Evolutionary conservation across 345 rosid species (phyloP), one percentile per base, ranked within the genome.

Genomic region (Rhodomyrtus tomentosa): DNA sequence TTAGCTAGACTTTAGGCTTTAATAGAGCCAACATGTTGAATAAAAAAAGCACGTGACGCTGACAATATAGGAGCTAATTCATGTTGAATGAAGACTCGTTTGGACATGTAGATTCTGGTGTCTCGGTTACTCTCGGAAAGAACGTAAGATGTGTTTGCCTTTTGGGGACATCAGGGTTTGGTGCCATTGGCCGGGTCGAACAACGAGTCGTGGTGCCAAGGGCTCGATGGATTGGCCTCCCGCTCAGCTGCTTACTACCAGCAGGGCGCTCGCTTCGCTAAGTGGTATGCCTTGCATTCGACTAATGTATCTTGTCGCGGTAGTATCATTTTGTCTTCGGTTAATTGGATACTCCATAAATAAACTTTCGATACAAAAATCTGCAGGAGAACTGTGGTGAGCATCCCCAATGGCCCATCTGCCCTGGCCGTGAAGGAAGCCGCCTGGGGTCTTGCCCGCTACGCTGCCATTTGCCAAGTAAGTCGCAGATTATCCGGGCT

Each of bases 371-470:
- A 45, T 27, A 45, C 27, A 16, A n/a, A 38, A 45, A 45, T 80
- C 18, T 84, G 82, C 88, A 97, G 98, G 99, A 98, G 99, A 87
- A 95, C 98, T 0, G 98, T 97, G 40, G 98, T 95, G 92, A 97
- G 99, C 98, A 97, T 97, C 87, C 99, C 99, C 83, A 95, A 97
- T 22, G 99, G 99, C 42, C 98, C 98, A 59, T 93, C 98, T 84
- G 96, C 98, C 82, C 84, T 97, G 81, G 99, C 98, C 0, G 98
- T 97, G 83, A 97, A 94, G 88, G 99, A 97, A 94, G 98, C 99
- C 11, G 98, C 99, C 84, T 95, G 99, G 99, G 99, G 99, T 56
- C 98, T 97, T 80, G 98, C 99, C 45, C 95, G 99, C 81, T 95
- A 97, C 82, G 99, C 98, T 74, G 94, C 98, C 86, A 95, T 97